Conservation (phyloP, 2,329 filamentous ascomycete species). For the Neopestalotiopsis sp. region DNA sequence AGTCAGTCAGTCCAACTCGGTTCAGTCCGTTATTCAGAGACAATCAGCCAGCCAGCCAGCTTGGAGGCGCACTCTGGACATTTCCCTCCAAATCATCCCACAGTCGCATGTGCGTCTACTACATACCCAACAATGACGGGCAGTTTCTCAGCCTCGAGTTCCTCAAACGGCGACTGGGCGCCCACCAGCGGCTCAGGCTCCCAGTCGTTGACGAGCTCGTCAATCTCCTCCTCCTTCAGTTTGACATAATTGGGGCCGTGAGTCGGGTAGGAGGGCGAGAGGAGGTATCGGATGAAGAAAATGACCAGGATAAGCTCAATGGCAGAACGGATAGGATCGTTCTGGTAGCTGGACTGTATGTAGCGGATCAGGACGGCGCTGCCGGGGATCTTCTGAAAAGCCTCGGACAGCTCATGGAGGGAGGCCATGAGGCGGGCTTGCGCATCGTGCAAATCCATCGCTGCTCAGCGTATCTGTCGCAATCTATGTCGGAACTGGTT, state of each 20-base stretch:
- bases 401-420: slow-evolving; percentile 58
- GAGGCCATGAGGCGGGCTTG: slow-evolving; percentile 59
- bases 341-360: slow-evolving; percentile 96
- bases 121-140: slow-evolving; percentile 86
- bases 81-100: background rate
- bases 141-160: slow-evolving; percentile 80
- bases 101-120: background rate
- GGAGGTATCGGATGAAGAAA: slow-evolving; percentile 92
- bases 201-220: slow-evolving; percentile 97
- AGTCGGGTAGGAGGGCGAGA: slow-evolving; percentile 91
- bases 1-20: slow-evolving; percentile 1
- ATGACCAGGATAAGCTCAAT: slow-evolving; percentile 93
- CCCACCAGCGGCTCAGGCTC: slow-evolving; percentile 89
- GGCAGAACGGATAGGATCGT: slow-evolving; percentile 91
- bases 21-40: slow-evolving; percentile 21
- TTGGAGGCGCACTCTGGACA: no score
- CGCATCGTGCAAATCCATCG: slow-evolving; percentile 69
- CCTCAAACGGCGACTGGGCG: slow-evolving; percentile 75
- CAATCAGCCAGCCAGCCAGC: slow-evolving; percentile 8
- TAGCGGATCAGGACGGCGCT: slow-evolving; percentile 95
- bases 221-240: slow-evolving; percentile 93
- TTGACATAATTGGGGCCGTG: slow-evolving; percentile 89
- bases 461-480: background rate
- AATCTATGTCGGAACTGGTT: no score
- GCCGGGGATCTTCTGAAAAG: slow-evolving; percentile 90